phyloP scores from a whole-genome alignment of 2,329 filamentous ascomycete species.

The Elsinoe perseae region DNA sequence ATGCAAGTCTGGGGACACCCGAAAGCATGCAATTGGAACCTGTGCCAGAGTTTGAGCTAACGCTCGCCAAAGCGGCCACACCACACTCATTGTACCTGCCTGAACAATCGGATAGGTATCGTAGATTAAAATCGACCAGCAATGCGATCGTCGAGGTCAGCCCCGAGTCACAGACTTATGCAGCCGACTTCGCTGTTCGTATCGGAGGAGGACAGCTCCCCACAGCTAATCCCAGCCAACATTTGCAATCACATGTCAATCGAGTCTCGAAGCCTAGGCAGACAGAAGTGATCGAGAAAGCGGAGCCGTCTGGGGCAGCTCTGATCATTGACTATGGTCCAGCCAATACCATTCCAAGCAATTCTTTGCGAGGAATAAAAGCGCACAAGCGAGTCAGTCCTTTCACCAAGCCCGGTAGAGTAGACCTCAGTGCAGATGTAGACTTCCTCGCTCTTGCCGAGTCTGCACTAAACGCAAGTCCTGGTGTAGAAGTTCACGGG shows the following conservation, averaged over 20 bases:
- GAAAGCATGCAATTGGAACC: conserved; percentile 32
- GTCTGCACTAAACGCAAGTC: conserved; percentile 64
- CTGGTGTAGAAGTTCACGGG: conserved; percentile 82
- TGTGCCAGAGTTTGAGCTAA: conserved; percentile 77
- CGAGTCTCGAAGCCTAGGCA: conserved; percentile 23
- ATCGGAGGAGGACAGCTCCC: conserved; percentile 58
- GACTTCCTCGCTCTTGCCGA: conserved; percentile 87
- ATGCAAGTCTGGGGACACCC: conserved; percentile 47
- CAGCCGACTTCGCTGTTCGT: conserved; percentile 69
- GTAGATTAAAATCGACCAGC: conserved; percentile 57
- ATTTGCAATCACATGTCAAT: conserved; percentile 9
- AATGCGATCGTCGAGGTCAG: conserved; percentile 80
- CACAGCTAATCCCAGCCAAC: conserved; percentile 24
- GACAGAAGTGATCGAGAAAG: conserved; percentile 41
- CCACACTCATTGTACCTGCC: conserved; percentile 81
- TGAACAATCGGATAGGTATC: conserved; percentile 71
- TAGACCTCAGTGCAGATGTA: conserved; percentile 87
- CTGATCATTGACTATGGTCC: conserved; percentile 96
- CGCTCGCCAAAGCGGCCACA: conserved; percentile 64
- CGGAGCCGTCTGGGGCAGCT: conserved; percentile 67
- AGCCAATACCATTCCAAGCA: conserved; percentile 66
- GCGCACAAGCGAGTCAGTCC: conserved; percentile 69
- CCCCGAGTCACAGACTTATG: conserved; percentile 75
- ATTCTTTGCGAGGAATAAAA: conserved; percentile 84
- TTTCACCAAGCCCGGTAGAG: conserved; percentile 69